Evolutionary conservation across 192 early-diverging fungal species (phyloP).

Genomic region (Coemansia sp.): DNA sequence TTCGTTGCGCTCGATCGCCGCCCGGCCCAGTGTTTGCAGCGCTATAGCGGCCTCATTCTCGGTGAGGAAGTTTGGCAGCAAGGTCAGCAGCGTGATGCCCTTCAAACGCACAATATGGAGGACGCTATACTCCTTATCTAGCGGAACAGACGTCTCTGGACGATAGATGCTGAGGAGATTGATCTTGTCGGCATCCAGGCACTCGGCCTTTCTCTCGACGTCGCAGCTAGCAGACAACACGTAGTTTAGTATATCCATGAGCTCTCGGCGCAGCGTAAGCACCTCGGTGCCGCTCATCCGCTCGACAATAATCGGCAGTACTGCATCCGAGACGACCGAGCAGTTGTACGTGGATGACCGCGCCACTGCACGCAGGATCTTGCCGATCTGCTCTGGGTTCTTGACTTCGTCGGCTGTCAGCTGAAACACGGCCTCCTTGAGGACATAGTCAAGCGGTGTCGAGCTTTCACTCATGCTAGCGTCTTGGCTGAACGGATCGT

Average conservation of each 20-base stretch:
- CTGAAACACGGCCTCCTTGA: constrained; percentile 59
- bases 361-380: constrained; percentile 64
- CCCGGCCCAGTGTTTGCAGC: constrained; percentile 39
- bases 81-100: constrained; percentile 67
- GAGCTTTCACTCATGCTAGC: constrained; percentile 24
- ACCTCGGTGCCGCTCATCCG: constrained; percentile 60
- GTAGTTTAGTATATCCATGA: constrained; percentile 71
- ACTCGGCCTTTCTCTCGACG: constrained; percentile 32
- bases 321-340: constrained; percentile 58
- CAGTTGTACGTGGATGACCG: constrained; percentile 51
- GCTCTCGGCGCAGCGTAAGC: constrained; percentile 52
- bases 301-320: constrained; percentile 65
- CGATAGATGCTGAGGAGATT: constrained; percentile 75
- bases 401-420: constrained; percentile 65
- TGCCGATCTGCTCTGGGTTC: constrained; percentile 65
- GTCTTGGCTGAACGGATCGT: neutral
- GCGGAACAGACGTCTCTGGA: constrained; percentile 61
- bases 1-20: constrained; percentile 47
- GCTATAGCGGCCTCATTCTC: constrained; percentile 58
- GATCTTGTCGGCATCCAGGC: constrained; percentile 72
- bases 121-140: constrained; percentile 71
- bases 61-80: constrained; percentile 59
- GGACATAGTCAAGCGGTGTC: constrained; percentile 57
- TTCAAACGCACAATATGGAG: constrained; percentile 70
- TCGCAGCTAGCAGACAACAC: constrained; percentile 69